phyloP scores from a whole-genome alignment of 2,329 filamentous ascomycete species.

The Chrysoporthe austroafricana region DNA sequence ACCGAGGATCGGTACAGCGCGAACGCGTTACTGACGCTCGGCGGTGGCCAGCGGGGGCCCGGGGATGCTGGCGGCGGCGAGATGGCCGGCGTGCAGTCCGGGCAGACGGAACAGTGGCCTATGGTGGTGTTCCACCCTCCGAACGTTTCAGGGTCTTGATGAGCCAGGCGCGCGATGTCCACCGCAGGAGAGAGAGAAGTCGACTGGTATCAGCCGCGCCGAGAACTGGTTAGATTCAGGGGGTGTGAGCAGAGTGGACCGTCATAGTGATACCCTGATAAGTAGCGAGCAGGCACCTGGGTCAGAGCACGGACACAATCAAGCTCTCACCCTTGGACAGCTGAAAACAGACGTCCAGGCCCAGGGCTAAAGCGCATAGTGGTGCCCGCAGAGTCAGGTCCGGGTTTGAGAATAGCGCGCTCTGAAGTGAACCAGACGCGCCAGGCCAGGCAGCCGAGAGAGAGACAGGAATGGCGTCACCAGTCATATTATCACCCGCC shows the following conservation, averaged over 20 bases:
- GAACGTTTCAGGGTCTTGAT: conserved; percentile 9
- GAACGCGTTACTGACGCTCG: conserved; percentile 52
- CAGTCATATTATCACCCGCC: background rate
- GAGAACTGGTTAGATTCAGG: no score
- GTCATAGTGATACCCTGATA: no score
- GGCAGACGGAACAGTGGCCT: conserved; percentile 22
- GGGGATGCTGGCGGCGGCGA: conserved; percentile 13
- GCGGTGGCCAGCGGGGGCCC: conserved; percentile 35
- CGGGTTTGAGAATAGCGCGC: no score
- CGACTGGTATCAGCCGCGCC: no score
- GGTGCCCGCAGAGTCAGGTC: no score
- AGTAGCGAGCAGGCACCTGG: no score
- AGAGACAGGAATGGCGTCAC: background rate
- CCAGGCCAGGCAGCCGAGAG: background rate
- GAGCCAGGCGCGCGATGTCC: background rate
- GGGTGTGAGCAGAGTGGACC: no score
- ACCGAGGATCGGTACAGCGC: conserved; percentile 55
- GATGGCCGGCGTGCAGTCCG: conserved; percentile 9
- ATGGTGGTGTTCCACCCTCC: conserved; percentile 23
- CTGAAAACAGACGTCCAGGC: no score
- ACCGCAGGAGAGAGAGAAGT: background rate
- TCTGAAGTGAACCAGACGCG: background rate
- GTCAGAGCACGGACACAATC: no score
- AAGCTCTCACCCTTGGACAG: no score
- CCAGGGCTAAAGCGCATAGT: no score